Evolutionary conservation across 2,329 filamentous ascomycete genomes (phyloP).

Genomic region (Colletotrichum tabaci): DNA sequence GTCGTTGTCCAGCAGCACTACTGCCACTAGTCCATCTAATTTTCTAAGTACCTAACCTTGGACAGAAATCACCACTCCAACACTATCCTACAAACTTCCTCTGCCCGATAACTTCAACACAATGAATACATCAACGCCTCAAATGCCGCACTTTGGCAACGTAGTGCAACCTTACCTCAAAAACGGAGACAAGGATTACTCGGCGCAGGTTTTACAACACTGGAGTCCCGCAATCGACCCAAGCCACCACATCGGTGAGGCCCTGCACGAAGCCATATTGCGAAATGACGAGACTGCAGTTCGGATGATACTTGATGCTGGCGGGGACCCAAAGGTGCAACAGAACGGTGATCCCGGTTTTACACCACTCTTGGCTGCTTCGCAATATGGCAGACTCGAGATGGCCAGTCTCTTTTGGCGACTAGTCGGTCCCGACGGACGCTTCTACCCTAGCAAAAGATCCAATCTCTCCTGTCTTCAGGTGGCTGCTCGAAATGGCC

Average conservation of each 20-base stretch:
- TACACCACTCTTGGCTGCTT: conserved; percentile 25
- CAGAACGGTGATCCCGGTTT: conserved; percentile 1
- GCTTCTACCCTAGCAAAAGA: conserved; percentile 16
- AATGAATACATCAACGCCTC: conserved; percentile 15
- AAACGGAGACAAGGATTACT: conserved; percentile 24
- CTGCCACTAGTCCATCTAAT: neutral
- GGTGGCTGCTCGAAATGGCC: conserved; percentile 25
- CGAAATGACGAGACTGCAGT: conserved; percentile 23
- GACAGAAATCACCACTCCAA: neutral
- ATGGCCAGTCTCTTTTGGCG: conserved; percentile 24
- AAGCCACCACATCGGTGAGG: conserved; percentile 15
- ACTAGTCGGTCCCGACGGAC: conserved; percentile 19
- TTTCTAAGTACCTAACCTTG: neutral
- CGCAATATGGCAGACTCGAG: conserved; percentile 25
- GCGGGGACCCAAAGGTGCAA: conserved; percentile 4
- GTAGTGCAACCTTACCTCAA: conserved; percentile 24
- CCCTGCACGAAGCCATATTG: conserved; percentile 28
- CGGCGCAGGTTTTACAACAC: conserved; percentile 27
- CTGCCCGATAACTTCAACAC: neutral
- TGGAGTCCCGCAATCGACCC: conserved; percentile 33
- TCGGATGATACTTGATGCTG: conserved; percentile 26
- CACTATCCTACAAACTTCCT: neutral
- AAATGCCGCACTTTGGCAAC: conserved; percentile 19
- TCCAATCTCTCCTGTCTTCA: conserved; percentile 24
- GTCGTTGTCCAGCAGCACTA: neutral